Percentiles rank a stretch among this genome's conserved stretches.
Evolutionary conservation across 306 rosid species (phyloP).

Genomic region (Hippophae gyantsensis): DNA sequence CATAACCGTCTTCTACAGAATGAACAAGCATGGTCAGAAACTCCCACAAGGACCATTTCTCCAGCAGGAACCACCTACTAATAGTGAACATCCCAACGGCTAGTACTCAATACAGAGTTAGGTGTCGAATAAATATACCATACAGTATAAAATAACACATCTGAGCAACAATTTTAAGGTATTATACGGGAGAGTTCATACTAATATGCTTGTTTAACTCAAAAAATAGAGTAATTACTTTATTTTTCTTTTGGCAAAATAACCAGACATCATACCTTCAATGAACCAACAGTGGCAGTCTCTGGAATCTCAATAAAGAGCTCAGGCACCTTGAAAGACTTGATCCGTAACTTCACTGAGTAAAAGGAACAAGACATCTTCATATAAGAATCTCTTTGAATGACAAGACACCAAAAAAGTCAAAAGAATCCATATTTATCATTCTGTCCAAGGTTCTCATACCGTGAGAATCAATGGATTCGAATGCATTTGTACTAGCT

Average conservation of each 20-base stretch:
- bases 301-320: constrained; percentile 82
- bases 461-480: constrained; percentile 73
- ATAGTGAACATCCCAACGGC: background rate
- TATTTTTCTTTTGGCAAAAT: background rate
- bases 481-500: constrained; percentile 34
- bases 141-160: background rate
- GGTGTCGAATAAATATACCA: background rate
- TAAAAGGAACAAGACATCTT: constrained; percentile 29
- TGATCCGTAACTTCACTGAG: constrained; percentile 89
- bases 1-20: constrained; percentile 70
- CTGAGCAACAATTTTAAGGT: no score
- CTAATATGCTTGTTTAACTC: background rate
- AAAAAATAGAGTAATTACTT: background rate
- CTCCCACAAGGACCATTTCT: background rate
- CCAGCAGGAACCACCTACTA: background rate
- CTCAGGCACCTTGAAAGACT: constrained; percentile 90
- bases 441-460: constrained; percentile 32
- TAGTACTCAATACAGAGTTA: background rate
- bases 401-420: constrained; percentile 33
- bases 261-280: constrained; percentile 49
- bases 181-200: background rate
- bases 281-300: constrained; percentile 73
- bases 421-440: constrained; percentile 26
- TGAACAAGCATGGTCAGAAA: constrained; percentile 18
- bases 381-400: constrained; percentile 31